Evolutionary conservation across 1,284 basidiomycete species (phyloP), one percentile per base, ranked within the genome.

Genomic region (Malassezia restricta): DNA sequence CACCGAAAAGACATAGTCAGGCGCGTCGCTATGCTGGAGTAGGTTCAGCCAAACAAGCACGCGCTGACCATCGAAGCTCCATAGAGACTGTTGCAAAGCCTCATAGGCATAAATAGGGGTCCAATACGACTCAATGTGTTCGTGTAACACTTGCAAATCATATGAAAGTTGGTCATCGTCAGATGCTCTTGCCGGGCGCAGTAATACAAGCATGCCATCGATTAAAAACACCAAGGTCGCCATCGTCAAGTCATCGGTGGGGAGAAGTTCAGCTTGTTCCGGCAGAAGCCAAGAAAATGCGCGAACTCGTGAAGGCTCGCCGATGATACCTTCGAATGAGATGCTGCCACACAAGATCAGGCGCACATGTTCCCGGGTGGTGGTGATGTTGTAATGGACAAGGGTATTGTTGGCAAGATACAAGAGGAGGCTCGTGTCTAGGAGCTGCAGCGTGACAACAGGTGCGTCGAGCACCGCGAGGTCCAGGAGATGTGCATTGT

Each of bases 231-330:
- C 79, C 44, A 98, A 87, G 3, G 89, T 96, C 0, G 94, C 94
- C 11, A 91, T 84, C 12, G 88, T 81, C 11, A 98, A 79, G 68
- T 98, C 94, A 59, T 92, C 86, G 2, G 83, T 83, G 3, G 92
- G 92, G 76, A 98, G 89, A 11, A 92, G 92, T 14, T 94, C 79
- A 60, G 89, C 83, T 75, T 92, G 95, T 71, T 98, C 91, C 0
- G 94, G 92, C 43, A 98, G 86, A 81, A 98, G 85, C 94, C 94
- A 99, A 73, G 90, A 94, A 68, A 98, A 76, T 47, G 87, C 87
- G 58, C 91, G 77, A 1, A 98, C 92, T 8, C 87, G 81, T 27
- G 79, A 81, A 0, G 94, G 91, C 11, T 83, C 82, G 17, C 82
- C 81, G 41, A 98, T 86, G 42, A 98, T 85, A 0, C 92, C 94